Evolutionary conservation across 306 rosid species (phyloP), one percentile per base, ranked within the genome.

Genomic region (Medicago lupulina): DNA sequence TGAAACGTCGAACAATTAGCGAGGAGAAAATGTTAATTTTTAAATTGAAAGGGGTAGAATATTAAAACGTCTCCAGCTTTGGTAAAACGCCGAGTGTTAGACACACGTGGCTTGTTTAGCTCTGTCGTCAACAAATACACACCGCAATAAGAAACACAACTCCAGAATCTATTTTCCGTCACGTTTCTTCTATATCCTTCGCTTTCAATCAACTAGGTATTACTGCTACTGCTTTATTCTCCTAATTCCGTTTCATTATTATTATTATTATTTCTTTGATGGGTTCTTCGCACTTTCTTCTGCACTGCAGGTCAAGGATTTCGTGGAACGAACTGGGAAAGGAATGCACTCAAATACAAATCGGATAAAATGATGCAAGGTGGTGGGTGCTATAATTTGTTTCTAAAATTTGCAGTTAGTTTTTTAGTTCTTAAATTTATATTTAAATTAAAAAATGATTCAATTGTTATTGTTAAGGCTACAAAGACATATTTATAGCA

Each of bases 321-420:
- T 53, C 43, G 61, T 73, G 80, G 54, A 55, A 38, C 51, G 47
- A 44, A 44, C 23, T 49, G 50, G 23, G 59, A 21, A 8, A 43
- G 70, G 43, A 79, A 38, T 58, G 10, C 41, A 50, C 13, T 9
- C 23, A 47, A 8, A 39, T 53, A 61, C 69, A 75, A 77, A 65
- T 77, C 65, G 16, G 80, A 87, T 65, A 73, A 84, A 80, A 71
- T 79, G 82, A 44, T 77, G 70, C 80, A 46, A 55, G 89, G 91
- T 90, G 80, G 62, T 90, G 80, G 62, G 82, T 75, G 57, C 51
- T 61, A 43, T 43, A 51, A 51, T 77, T 28, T 38, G 9, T 73
- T 75, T 2, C 36, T 54, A 21, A 21, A 21, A 21, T 21, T 21
- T 21, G 2, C 2, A 21, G 23, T 21, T 21, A 21, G 23, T 21